These are phyloP conservation scores for Leishmania tarentolae DNA, from an alignment of 208 protist species.

Conservation along the genomic window DNA sequence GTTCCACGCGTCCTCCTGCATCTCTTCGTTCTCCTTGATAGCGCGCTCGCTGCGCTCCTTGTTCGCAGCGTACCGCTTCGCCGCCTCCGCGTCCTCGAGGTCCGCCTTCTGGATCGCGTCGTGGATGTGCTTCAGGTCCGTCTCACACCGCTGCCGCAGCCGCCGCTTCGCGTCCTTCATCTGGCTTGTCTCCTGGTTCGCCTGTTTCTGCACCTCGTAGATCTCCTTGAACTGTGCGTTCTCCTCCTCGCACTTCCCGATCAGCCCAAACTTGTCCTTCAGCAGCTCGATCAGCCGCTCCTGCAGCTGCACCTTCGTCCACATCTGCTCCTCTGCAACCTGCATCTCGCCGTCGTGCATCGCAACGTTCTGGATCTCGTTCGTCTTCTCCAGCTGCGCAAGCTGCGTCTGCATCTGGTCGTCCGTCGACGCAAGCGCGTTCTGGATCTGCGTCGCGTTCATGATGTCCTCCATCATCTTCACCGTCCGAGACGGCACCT, in stretches of 20 bases:
- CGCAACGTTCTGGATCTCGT: constrained; percentile 82
- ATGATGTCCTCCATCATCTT: constrained; percentile 85
- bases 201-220: constrained; percentile 81
- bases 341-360: constrained; percentile 86
- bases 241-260: constrained; percentile 78
- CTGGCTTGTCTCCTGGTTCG: constrained; percentile 70
- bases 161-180: constrained; percentile 84
- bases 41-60: constrained; percentile 79
- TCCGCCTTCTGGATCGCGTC: constrained; percentile 82
- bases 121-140: constrained; percentile 76
- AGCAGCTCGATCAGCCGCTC: constrained; percentile 78
- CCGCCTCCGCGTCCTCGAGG: constrained; percentile 78
- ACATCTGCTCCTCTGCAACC: constrained; percentile 86
- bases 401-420: constrained; percentile 83
- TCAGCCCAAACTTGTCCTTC: constrained; percentile 79
- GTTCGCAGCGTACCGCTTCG: constrained; percentile 69
- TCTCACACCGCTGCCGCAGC: constrained; percentile 77
- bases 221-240: constrained; percentile 79
- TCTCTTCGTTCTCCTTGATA: constrained; percentile 70
- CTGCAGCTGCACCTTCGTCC: constrained; percentile 83
- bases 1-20: constrained; percentile 79
- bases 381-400: constrained; percentile 77
- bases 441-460: constrained; percentile 81
- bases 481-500: constrained; percentile 59
- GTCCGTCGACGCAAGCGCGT: constrained; percentile 70